Percentiles rank a stretch among this genome's conserved stretches.
Evolutionary conservation across 2,329 filamentous ascomycete species (phyloP).

Genomic region (Penicillium sp.): DNA sequence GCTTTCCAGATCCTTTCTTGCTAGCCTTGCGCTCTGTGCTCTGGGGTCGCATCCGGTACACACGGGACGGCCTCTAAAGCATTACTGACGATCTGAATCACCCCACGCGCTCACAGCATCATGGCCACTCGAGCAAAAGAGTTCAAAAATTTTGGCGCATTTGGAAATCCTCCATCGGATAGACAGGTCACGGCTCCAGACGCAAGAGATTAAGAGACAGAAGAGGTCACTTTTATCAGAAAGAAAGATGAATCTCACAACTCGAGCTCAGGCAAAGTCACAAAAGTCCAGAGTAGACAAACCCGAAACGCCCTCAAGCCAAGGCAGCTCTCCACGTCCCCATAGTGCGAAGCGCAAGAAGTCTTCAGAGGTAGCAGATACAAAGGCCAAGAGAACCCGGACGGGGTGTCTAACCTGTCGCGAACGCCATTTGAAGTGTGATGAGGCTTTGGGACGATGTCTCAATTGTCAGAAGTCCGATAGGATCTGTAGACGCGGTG

Average conservation of each 20-base stretch:
- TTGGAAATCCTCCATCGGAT: constrained; percentile 11
- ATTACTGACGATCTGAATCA: neutral
- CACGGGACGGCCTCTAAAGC: no score
- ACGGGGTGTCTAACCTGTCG: constrained; percentile 89
- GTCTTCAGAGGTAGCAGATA: constrained; percentile 19
- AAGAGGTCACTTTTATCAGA: neutral
- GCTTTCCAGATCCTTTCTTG: no score
- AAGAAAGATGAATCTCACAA: constrained; percentile 18
- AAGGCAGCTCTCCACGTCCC: constrained; percentile 13
- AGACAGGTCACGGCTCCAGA: constrained; percentile 8
- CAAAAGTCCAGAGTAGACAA: constrained; percentile 8
- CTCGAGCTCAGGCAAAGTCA: constrained; percentile 12
- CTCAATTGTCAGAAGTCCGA: constrained; percentile 86
- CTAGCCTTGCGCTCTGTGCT: no score
- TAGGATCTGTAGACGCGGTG: constrained; percentile 74
- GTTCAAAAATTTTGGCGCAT: constrained; percentile 13
- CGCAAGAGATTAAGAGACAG: constrained; percentile 17
- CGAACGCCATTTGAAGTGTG: constrained; percentile 85
- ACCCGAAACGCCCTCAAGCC: constrained; percentile 14
- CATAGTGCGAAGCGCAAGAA: constrained; percentile 22
- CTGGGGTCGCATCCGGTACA: no score
- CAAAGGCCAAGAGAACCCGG: constrained; percentile 75
- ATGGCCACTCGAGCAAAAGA: constrained; percentile 20
- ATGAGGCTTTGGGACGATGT: constrained; percentile 62
- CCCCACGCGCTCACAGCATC: constrained; percentile 7